These are phyloP conservation scores for Salix caprea DNA, from an alignment of 345 rosid species.

Conservation along the genomic window DNA sequence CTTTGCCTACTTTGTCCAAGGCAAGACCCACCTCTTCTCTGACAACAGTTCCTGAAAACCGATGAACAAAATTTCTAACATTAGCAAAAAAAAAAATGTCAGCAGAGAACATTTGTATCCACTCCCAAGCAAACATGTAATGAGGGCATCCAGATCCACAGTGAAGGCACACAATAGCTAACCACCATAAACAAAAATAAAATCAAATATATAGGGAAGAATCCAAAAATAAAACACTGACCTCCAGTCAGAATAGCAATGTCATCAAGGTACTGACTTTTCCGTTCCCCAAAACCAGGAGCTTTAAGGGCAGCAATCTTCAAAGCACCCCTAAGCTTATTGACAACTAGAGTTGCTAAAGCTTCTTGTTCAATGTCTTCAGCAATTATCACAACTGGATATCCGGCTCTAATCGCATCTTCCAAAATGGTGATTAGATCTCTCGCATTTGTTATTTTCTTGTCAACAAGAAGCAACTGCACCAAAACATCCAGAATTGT, in stretches of 20 bases:
- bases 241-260: constrained; percentile 94
- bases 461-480: constrained; percentile 96
- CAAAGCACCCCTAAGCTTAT: constrained; percentile 85
- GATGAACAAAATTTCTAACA: not conserved
- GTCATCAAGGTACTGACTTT: constrained; percentile 96
- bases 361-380: constrained; percentile 99
- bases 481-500: constrained; percentile 9
- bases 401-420: constrained; percentile 79
- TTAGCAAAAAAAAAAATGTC: not conserved
- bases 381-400: constrained; percentile 71
- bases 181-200: not conserved
- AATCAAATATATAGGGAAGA: not conserved
- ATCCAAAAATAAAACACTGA: constrained; percentile 8
- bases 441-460: constrained; percentile 93
- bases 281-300: constrained; percentile 97
- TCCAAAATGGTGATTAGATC: constrained; percentile 82
- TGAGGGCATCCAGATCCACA: not conserved
- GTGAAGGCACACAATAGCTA: not conserved
- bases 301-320: constrained; percentile 97
- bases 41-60: constrained; percentile 67
- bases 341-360: constrained; percentile 90
- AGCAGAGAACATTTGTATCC: not conserved
- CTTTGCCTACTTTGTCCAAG: constrained; percentile 87
- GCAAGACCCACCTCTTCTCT: constrained; percentile 94
- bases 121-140: not conserved